phyloP scores from a whole-genome alignment of 225 moss, liverwort and hornwort genomes.

The Polytrichum formosum region DNA sequence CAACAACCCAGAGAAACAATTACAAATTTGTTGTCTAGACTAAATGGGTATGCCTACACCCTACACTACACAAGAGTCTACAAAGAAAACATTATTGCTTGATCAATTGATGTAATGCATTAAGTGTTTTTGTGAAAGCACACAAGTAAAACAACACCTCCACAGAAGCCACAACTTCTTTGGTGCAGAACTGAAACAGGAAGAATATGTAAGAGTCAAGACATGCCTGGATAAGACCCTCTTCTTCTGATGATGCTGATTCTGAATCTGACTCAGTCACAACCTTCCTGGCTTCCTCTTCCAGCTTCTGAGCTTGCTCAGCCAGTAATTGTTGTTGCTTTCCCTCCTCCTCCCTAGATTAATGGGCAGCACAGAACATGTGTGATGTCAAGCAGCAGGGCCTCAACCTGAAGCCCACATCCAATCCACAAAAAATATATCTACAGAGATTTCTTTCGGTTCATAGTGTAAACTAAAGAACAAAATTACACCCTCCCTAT shows the following conservation, averaged over 20 bases:
- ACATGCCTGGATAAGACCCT: constrained; percentile 45
- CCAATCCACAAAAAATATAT: constrained; percentile 31
- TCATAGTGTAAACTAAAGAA: background rate
- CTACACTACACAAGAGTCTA: too few relatives aligned
- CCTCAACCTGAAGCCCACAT: constrained; percentile 44
- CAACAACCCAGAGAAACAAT: background rate
- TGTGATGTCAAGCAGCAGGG: constrained; percentile 47
- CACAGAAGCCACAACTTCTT: background rate
- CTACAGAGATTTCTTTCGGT: constrained; percentile 22
- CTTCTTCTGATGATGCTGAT: constrained; percentile 38
- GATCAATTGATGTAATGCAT: too few relatives aligned
- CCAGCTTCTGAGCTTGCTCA: constrained; percentile 29
- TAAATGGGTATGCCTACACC: too few relatives aligned
- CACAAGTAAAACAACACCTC: background rate
- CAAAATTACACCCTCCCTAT: background rate
- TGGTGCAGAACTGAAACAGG: background rate
- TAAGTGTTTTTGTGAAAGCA: background rate
- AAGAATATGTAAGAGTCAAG: constrained; percentile 8
- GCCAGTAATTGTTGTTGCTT: constrained; percentile 27
- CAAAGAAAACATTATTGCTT: too few relatives aligned
- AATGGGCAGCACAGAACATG: constrained; percentile 41
- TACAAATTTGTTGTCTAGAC: too few relatives aligned
- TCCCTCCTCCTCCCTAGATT: constrained; percentile 50
- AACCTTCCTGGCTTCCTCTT: constrained; percentile 28
- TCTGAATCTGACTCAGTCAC: constrained; percentile 18